phyloP scores from a whole-genome alignment of 805 yeast genomes.

The Cyberlindnera americana region DNA sequence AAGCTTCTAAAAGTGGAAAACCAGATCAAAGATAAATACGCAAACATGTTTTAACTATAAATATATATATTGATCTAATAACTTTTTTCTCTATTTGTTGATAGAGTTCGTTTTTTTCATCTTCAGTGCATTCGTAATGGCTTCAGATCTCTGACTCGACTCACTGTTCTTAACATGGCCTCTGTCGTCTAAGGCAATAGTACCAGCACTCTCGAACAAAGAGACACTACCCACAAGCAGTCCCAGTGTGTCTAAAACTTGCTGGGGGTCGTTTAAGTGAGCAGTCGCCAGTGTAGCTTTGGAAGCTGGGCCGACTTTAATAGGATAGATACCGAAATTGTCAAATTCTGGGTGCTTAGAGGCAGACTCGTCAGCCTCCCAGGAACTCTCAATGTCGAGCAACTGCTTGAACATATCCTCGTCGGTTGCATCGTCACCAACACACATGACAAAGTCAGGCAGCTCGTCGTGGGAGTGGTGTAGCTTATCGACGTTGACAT shows the following conservation, averaged over 20 bases:
- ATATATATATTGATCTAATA: not conserved
- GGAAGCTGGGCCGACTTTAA: conserved; percentile 90
- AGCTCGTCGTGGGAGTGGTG: conserved; percentile 39
- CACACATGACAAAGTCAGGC: conserved; percentile 84
- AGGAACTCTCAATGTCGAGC: conserved; percentile 53
- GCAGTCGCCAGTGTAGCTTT: conserved; percentile 83
- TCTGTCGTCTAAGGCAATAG: conserved; percentile 70
- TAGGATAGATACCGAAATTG: conserved; percentile 69
- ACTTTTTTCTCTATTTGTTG: no score
- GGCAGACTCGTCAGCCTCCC: conserved; percentile 36
- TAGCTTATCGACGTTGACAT: conserved; percentile 31
- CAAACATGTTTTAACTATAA: conserved; percentile 1
- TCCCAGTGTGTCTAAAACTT: conserved; percentile 82
- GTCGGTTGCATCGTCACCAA: conserved; percentile 96
- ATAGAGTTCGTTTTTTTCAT: conserved; percentile 19
- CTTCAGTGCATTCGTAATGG: conserved; percentile 20
- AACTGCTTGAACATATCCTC: conserved; percentile 94
- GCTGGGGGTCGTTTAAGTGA: conserved; percentile 78
- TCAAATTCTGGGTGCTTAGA: conserved; percentile 32
- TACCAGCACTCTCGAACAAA: conserved; percentile 72
- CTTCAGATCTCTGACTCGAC: conserved; percentile 36
- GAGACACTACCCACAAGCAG: conserved; percentile 76
- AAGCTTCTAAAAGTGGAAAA: conserved; percentile 19
- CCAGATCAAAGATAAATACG: conserved; percentile 1
- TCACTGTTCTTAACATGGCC: conserved; percentile 56